Evolutionary conservation across 495 filamentous ascomycete species (phyloP).

Genomic region (Xylaria telfairii): DNA sequence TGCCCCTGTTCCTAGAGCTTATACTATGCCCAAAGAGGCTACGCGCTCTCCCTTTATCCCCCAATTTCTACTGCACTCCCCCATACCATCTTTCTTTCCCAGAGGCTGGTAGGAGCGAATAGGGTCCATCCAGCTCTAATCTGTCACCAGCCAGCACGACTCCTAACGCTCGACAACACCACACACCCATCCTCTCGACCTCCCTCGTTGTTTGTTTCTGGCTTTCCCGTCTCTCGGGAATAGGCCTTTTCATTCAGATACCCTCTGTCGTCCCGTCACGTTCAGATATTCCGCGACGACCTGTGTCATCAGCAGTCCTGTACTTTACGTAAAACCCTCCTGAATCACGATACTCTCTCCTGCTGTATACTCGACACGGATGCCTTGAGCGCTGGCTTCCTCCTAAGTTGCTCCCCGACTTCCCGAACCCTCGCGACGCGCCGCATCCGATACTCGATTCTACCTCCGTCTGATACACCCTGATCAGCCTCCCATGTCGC

Average conservation of each 20-base stretch:
- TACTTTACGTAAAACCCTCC: constrained; percentile 26
- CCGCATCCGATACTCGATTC: constrained; percentile 25
- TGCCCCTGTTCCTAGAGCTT: constrained; percentile 16
- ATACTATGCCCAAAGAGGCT: constrained; percentile 34
- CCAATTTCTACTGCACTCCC: constrained; percentile 31
- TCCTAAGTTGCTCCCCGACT: constrained; percentile 29
- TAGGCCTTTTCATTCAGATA: too few relatives aligned
- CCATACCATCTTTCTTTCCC: constrained; percentile 31
- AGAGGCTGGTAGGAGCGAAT: constrained; percentile 32
- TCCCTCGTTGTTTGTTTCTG: constrained; percentile 25
- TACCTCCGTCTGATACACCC: constrained; percentile 21
- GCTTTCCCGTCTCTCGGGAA: constrained; percentile 15
- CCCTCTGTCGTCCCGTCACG: too few relatives aligned
- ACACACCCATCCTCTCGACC: constrained; percentile 27
- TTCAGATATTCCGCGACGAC: constrained; percentile 17
- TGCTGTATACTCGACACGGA: constrained; percentile 35
- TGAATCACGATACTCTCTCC: constrained; percentile 20
- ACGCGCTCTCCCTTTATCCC: constrained; percentile 40
- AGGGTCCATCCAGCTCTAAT: constrained; percentile 31
- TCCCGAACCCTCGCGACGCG: constrained; percentile 31
- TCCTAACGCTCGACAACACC: constrained; percentile 23
- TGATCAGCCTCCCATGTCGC: constrained; percentile 72
- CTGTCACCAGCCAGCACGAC: constrained; percentile 23
- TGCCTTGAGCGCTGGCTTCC: constrained; percentile 37
- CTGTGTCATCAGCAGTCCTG: constrained; percentile 24